These are phyloP conservation scores for Citrus reticulata DNA, from an alignment of 345 rosid species.

Conservation along the genomic window DNA sequence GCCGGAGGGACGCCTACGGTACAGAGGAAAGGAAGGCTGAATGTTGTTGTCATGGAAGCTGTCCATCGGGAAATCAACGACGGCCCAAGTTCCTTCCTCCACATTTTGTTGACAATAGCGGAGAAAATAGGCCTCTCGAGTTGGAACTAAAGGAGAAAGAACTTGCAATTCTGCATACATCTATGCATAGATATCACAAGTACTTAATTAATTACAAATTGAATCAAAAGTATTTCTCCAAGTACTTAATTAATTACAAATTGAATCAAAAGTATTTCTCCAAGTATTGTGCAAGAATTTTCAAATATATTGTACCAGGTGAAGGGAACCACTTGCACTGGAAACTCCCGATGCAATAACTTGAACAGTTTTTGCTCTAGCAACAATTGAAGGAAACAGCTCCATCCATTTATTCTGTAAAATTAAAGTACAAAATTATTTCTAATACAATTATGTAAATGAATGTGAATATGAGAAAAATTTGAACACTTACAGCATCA, in stretches of 20 bases:
- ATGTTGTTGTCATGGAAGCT: slow-evolving; percentile 47
- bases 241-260: background rate
- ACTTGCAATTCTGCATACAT: slow-evolving; percentile 88
- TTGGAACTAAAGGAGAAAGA: slow-evolving; percentile 78
- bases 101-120: slow-evolving; percentile 75
- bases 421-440: background rate
- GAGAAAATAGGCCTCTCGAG: slow-evolving; percentile 75
- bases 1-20: slow-evolving; percentile 76
- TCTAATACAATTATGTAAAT: background rate
- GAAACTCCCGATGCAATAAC: slow-evolving; percentile 53
- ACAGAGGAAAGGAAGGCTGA: slow-evolving; percentile 44
- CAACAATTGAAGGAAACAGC: slow-evolving; percentile 83
- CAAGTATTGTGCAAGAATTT: background rate
- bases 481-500: slow-evolving; percentile 53
- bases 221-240: background rate
- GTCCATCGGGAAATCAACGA: slow-evolving; percentile 83
- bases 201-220: background rate
- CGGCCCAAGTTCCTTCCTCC: slow-evolving; percentile 65
- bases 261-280: background rate
- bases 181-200: slow-evolving; percentile 30
- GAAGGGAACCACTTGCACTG: slow-evolving; percentile 77
- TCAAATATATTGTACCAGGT: slow-evolving; percentile 40
- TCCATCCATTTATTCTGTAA: slow-evolving; percentile 83
- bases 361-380: slow-evolving; percentile 82
- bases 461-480: background rate